Percentiles rank a stretch among this genome's conserved stretches.
phyloP scores from a whole-genome alignment of 2,329 filamentous ascomycete genomes.

The Laburnicola sp. region DNA sequence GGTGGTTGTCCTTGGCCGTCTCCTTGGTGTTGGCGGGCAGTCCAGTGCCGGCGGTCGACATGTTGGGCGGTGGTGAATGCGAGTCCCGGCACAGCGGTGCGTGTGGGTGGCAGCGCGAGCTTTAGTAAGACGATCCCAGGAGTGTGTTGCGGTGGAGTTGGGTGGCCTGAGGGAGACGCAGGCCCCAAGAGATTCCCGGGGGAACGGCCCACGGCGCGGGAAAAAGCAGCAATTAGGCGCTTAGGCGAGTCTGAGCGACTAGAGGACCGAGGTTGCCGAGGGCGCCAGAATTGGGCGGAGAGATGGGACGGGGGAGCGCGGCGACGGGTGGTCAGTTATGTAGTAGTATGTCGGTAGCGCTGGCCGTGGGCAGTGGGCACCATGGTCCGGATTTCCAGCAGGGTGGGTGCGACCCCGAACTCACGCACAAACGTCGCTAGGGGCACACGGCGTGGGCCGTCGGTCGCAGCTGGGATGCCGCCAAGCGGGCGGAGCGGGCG shows the following conservation, averaged over 20 bases:
- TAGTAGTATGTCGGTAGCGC: conserved; percentile 20
- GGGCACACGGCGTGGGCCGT: conserved; percentile 21
- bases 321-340: conserved; percentile 25
- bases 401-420: conserved; percentile 34
- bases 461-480: conserved; percentile 16
- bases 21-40: conserved; percentile 25
- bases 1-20: conserved; percentile 30
- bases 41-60: conserved; percentile 31
- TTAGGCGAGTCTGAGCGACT: conserved; percentile 7
- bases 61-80: conserved; percentile 9
- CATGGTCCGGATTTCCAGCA: conserved; percentile 26
- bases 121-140: conserved; percentile 5
- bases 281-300: conserved; percentile 11
- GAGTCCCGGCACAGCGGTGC: neutral
- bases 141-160: conserved; percentile 12
- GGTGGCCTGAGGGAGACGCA: conserved; percentile 27
- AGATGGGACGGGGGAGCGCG: conserved; percentile 13
- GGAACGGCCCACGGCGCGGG: conserved; percentile 31
- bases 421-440: conserved; percentile 32
- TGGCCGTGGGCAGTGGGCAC: conserved; percentile 12
- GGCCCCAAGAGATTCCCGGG: conserved; percentile 27
- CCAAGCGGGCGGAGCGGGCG: neutral
- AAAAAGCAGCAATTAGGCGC: conserved; percentile 6
- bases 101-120: conserved; percentile 3
- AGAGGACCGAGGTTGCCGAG: conserved; percentile 7